Percentiles rank a stretch among this genome's conserved stretches.
These are phyloP conservation scores for Zasmidium angulare DNA, from an alignment of 2,329 filamentous ascomycete species.

Conservation along the genomic window DNA sequence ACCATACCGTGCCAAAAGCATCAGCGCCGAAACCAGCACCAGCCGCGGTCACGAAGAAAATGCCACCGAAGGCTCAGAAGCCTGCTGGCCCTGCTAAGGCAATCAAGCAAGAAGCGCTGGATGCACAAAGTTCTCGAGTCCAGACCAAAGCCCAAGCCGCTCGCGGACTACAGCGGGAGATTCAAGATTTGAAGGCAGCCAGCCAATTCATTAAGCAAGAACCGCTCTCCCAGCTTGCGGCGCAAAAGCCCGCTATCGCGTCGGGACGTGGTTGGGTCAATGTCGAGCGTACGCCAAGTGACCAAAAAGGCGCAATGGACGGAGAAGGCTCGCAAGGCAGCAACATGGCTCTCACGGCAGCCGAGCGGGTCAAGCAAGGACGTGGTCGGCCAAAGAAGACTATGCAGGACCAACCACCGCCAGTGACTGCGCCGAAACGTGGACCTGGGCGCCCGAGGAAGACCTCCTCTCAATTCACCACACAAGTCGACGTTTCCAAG, in stretches of 20 bases:
- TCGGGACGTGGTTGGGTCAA: slow-evolving; percentile 24
- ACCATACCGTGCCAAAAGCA: background rate
- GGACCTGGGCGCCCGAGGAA: background rate
- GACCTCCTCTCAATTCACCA: background rate
- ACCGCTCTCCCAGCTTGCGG: background rate
- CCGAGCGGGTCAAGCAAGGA: background rate
- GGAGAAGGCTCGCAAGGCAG: background rate
- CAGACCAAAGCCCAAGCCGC: background rate
- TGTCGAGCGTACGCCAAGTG: slow-evolving; percentile 3
- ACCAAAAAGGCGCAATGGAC: background rate
- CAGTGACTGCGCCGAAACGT: background rate
- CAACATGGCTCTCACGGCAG: background rate
- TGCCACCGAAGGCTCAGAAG: background rate
- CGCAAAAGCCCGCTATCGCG: slow-evolving; percentile 16
- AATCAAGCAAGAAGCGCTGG: background rate
- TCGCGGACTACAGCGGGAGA: background rate
- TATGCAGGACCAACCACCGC: background rate
- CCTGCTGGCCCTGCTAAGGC: background rate
- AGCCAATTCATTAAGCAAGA: background rate
- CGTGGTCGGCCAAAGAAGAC: slow-evolving; percentile 2
- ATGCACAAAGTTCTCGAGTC: background rate
- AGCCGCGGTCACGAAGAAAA: background rate
- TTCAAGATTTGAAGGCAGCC: background rate
- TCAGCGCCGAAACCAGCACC: background rate
- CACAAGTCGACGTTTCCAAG: background rate